These are phyloP conservation scores for Neonectria neomacrospora DNA, from an alignment of 2,329 filamentous ascomycete genomes.

Conservation along the genomic window DNA sequence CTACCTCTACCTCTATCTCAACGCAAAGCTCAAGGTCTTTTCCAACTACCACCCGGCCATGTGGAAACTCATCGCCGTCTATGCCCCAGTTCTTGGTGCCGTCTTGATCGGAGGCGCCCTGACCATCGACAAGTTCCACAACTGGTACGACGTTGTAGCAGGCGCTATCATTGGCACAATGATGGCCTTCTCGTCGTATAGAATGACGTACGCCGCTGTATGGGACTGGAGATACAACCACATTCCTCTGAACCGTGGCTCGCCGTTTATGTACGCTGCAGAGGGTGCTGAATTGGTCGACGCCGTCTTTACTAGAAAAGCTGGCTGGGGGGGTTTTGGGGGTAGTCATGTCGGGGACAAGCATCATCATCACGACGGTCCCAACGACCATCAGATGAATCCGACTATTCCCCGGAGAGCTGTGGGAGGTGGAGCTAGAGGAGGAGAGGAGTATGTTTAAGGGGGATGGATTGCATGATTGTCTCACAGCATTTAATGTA, in stretches of 20 bases:
- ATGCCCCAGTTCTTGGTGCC: constrained; percentile 74
- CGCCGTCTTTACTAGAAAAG: constrained; percentile 68
- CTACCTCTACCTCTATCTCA: constrained; percentile 78
- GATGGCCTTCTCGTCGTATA: constrained; percentile 72
- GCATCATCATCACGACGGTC: constrained; percentile 1
- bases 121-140: constrained; percentile 79
- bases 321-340: constrained; percentile 63
- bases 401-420: constrained; percentile 30
- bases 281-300: constrained; percentile 60
- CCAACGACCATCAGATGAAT: constrained; percentile 1
- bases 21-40: constrained; percentile 82
- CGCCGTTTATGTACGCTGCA: constrained; percentile 63
- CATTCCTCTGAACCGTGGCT: constrained; percentile 69
- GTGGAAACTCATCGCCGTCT: constrained; percentile 76
- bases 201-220: constrained; percentile 74
- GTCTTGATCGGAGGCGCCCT: constrained; percentile 74
- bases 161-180: constrained; percentile 73
- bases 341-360: constrained; percentile 21
- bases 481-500: not conserved
- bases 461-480: not conserved
- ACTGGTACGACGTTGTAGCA: constrained; percentile 79
- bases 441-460: constrained; percentile 32
- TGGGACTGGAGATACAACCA: constrained; percentile 76
- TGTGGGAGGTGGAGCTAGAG: constrained; percentile 22
- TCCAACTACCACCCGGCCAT: constrained; percentile 77